Evolutionary conservation across 345 rosid species (phyloP), one percentile per base, ranked within the genome.

Genomic region (Boechera retrofracta): DNA sequence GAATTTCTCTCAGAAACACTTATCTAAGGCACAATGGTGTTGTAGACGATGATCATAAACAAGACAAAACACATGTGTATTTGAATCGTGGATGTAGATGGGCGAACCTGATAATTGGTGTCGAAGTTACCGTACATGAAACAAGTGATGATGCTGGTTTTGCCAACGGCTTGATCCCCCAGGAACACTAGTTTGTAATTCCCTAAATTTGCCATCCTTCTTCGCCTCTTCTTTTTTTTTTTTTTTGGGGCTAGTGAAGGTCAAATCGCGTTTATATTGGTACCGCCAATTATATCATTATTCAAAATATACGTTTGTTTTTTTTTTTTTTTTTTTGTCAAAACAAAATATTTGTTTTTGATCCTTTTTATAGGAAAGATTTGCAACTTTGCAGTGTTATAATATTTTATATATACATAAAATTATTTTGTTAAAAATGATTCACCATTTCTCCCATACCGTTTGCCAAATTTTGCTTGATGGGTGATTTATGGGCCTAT

Each of bases 61-160:
- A 21, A 7, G 29, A 29, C 60, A 41, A 38, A 55, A 38, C 3
- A 35, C 24, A 36, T 12, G 0, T 47, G 15, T 56, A 29, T 42
- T 26, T 7, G 29, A 39, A 39, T 4, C 1, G 1, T 5, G 4
- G 35, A 53, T 15, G 26, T 49, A 29, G 29, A 60, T 24, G 52
- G 45, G 45, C 59, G 49, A 70, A 89, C 95, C 92, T 89, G 89
- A 63, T 88, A 88, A 63, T 85, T 88, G 82, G 87, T 86, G 85
- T 90, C 91, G 83, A 90, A 90, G 71, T 87, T 90, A 72, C 87
- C 96, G 82, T 88, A 90, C 93, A 90, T 88, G 90, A 86, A 90
- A 74, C 89, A 88, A 57, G 91, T 88, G 82, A 90, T 90, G 88
- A 90, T 90, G 81, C 93, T 90, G 45, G 96, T 90, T 82, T 90